A percentile compares a stretch with the other conserved stretches of the same genome.
phyloP scores from a whole-genome alignment of 179 eudicot species.

The Patellifolia procumbens region DNA sequence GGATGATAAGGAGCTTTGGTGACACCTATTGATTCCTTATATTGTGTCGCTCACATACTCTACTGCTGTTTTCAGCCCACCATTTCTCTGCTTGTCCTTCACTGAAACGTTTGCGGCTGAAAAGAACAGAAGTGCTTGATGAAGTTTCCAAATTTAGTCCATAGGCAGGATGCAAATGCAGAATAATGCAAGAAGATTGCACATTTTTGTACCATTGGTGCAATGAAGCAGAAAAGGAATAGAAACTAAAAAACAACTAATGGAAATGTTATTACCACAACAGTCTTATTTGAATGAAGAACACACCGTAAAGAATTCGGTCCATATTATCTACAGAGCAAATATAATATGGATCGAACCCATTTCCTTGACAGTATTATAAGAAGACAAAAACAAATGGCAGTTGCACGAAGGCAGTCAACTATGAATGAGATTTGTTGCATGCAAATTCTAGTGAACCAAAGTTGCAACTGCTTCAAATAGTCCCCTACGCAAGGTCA shows the following conservation, averaged over 20 bases:
- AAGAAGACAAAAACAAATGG: background rate
- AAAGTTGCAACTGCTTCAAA: too few species aligned
- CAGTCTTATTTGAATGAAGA: background rate
- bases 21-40: conserved; percentile 35
- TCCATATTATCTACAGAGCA: background rate
- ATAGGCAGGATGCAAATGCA: background rate
- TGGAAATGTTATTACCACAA: background rate
- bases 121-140: background rate
- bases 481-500: too few species aligned
- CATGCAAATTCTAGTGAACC: too few species aligned
- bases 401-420: too few species aligned
- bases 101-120: conserved; percentile 82
- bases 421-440: too few species aligned
- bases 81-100: conserved; percentile 92
- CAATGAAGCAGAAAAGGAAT: background rate
- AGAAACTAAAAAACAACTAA: background rate
- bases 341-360: background rate
- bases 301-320: background rate
- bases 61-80: conserved; percentile 76
- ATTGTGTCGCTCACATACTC: conserved; percentile 67
- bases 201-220: background rate
- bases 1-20: background rate
- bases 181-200: background rate
- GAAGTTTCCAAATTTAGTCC: background rate
- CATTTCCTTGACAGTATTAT: background rate